phyloP scores from a whole-genome alignment of 148 eudicot genomes.

The Gaultheria prostrata region DNA sequence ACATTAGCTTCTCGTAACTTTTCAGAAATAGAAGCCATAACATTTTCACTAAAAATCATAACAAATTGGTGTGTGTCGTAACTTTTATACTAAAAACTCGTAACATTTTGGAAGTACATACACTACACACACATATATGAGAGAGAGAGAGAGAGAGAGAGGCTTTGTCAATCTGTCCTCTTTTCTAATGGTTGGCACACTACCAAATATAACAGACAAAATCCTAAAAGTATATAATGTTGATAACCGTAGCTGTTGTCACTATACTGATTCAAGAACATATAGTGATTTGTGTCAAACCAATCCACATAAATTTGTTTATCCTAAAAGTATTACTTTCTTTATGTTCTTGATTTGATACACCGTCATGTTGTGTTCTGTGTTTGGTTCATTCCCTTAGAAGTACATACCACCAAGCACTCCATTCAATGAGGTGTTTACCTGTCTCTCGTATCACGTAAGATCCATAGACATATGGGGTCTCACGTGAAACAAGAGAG shows the following conservation, averaged over 20 bases:
- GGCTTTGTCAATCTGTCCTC: neutral
- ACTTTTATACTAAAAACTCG: too few species aligned
- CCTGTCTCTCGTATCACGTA: neutral
- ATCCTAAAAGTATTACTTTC: neutral
- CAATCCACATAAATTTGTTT: neutral
- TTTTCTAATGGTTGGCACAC: neutral
- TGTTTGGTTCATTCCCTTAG: neutral
- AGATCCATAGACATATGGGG: neutral
- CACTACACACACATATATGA: too few species aligned
- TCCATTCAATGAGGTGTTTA: neutral
- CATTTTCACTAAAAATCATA: too few species aligned
- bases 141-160: too few species aligned
- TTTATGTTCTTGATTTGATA: neutral
- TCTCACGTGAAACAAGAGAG: too few species aligned
- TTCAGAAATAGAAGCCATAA: too few species aligned
- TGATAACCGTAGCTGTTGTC: neutral
- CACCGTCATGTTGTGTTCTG: neutral
- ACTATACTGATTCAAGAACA: neutral
- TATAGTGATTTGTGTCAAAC: neutral
- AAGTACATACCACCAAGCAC: neutral
- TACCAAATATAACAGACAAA: neutral
- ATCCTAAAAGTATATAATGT: neutral
- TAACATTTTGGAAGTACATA: too few species aligned
- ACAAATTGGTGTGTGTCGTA: too few species aligned
- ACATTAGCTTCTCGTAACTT: too few species aligned